Base-by-base conservation (phyloP, 768 basidiomycete species). In the Lyophyllum atratum region DNA sequence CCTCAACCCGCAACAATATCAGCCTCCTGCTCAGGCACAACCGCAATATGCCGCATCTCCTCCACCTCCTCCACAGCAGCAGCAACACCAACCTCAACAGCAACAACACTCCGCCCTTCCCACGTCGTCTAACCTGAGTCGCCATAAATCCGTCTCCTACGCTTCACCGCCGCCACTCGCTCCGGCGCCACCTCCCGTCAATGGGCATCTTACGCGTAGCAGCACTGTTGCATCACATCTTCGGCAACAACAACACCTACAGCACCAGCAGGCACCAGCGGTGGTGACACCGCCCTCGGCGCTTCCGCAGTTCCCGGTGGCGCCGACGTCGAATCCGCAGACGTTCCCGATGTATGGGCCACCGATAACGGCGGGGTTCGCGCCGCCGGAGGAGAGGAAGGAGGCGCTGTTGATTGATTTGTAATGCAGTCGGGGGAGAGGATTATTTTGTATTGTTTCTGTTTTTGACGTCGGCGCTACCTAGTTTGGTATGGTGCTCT, bases 311-410 rank as follows among this genome's bases (percentile, higher is more conserved):
- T 90, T 91, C 70, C 90, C 90, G 1, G 75, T 74, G 26, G 89
- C 75, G 6, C 90, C 89, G 5, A 87, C 85, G 4, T 73, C 74
- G 12, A 68, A 76, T 8, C 87, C 89, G 1, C 83, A 85, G 65
- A 51, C 74, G 5, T 84, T 80, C 67, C 70, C 80, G 25, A 60
- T 78, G 67, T 85, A 86, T 63, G 74, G 69, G n/a, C 68, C 81
- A 4, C 74, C 85, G 17, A 74, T 74, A 45, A 77, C 83, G 4
- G 68, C 74, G 37, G 79, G 74, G 6, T 68, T 81, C n/a, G 75
- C 76, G 34, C 81, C 83, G 47, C 78, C 80, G 57, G 86, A 88
- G 59, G 82, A 88, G 66, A 82, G 87, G 72, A 89, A 90, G 68
- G 82, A 83, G 62, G 79, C 80, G 34, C 63, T 82, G 64, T 73